Percentiles rank a stretch among this genome's conserved stretches.
Conservation (phyloP, 2,329 filamentous ascomycete genomes). For the Botrytis medusae region DNA sequence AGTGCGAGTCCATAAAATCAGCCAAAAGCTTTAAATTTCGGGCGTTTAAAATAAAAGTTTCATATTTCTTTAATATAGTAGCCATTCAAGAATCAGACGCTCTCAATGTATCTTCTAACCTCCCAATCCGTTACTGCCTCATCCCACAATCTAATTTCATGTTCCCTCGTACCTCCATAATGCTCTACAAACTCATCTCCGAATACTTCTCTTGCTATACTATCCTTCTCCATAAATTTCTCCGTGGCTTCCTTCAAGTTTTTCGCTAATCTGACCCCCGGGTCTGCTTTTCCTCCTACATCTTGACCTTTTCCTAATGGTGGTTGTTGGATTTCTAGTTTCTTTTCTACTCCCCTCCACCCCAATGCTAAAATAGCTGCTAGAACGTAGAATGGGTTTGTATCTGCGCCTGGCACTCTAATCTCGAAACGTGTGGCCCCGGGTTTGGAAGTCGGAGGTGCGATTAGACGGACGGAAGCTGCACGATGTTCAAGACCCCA, state of each 20-base stretch:
- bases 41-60: not conserved
- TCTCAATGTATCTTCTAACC: constrained; percentile 19
- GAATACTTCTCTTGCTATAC: constrained; percentile 89
- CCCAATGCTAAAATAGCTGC: constrained; percentile 84
- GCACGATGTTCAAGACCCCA: constrained; percentile 97
- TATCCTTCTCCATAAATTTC: constrained; percentile 73
- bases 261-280: constrained; percentile 78
- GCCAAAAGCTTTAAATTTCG: too few species aligned
- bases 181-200: constrained; percentile 96
- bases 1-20: not conserved
- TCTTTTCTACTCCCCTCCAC: constrained; percentile 90
- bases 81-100: not conserved
- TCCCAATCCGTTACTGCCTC: constrained; percentile 91
- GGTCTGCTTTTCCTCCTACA: constrained; percentile 69
- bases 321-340: constrained; percentile 76
- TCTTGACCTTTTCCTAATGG: constrained; percentile 84
- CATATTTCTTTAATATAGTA: not conserved
- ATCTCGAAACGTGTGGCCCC: constrained; percentile 91
- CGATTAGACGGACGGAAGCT: constrained; percentile 85
- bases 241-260: constrained; percentile 80
- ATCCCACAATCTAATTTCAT: constrained; percentile 88
- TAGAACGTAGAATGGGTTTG: constrained; percentile 85
- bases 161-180: constrained; percentile 86
- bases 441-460: constrained; percentile 79
- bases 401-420: constrained; percentile 89